phyloP scores from a whole-genome alignment of 2,329 filamentous ascomycete genomes.

The Ciborinia camelliae region DNA sequence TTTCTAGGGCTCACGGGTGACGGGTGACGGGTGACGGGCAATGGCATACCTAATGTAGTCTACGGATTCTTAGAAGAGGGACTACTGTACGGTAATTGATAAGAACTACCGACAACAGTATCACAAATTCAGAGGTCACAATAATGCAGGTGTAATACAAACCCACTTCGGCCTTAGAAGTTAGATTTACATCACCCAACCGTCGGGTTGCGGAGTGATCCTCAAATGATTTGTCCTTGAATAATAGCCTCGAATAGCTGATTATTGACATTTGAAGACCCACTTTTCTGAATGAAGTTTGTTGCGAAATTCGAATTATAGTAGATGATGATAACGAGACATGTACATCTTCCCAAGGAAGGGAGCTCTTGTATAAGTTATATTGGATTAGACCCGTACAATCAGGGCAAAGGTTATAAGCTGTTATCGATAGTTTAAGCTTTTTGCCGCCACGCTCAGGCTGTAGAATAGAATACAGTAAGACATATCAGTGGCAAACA shows the following conservation, averaged over 20 bases:
- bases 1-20: background rate
- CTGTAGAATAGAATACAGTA: background rate
- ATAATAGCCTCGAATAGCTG: conserved; percentile 8
- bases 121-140: no score
- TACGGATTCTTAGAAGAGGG: no score
- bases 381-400: background rate
- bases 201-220: conserved; percentile 18
- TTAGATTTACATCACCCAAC: conserved; percentile 13
- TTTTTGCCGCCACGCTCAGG: conserved; percentile 5
- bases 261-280: conserved; percentile 8
- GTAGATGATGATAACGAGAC: conserved; percentile 17
- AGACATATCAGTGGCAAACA: conserved; percentile 18
- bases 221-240: conserved; percentile 7
- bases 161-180: background rate
- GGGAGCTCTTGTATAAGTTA: background rate
- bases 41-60: no score
- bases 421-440: conserved; percentile 16
- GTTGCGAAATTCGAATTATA: background rate
- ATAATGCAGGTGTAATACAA: conserved; percentile 10
- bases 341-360: background rate
- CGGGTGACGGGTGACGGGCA: no score
- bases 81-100: conserved; percentile 20
- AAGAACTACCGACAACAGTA: conserved; percentile 15
- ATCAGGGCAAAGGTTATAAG: background rate
- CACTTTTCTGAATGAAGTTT: background rate